These are phyloP conservation scores for Rhodamnia rubescens DNA, from an alignment of 345 rosid genomes.

Conservation along the genomic window DNA sequence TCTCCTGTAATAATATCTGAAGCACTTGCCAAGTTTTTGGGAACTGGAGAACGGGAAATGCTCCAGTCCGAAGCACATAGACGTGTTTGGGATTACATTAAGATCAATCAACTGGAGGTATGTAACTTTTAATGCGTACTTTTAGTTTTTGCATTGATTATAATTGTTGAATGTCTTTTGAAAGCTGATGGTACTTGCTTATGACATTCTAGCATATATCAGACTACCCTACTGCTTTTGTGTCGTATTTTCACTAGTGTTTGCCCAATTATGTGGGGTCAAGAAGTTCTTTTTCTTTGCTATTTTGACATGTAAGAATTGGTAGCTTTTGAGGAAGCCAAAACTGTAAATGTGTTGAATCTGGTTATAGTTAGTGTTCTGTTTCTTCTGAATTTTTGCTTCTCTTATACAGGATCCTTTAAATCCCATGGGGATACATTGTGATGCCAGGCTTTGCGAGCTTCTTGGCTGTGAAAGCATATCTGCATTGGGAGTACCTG, in stretches of 20 bases:
- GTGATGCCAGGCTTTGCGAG: constrained; percentile 65
- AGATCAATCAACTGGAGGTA: constrained; percentile 70
- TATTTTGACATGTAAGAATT: not conserved
- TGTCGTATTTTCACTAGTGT: not conserved
- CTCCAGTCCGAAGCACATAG: constrained; percentile 36
- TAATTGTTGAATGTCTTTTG: not conserved
- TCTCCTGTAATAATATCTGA: constrained; percentile 53
- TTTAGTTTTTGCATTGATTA: not conserved
- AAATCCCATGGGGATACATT: constrained; percentile 69
- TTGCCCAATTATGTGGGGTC: not conserved
- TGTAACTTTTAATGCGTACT: not conserved
- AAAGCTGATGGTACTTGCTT: not conserved
- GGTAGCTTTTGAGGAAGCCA: not conserved
- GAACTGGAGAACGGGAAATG: constrained; percentile 57
- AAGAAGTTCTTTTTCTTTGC: not conserved
- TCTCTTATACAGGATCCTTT: constrained; percentile 44
- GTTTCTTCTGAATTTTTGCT: not conserved
- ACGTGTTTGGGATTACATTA: constrained; percentile 76
- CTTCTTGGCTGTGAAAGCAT: constrained; percentile 90
- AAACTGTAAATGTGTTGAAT: not conserved
- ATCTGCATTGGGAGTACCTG: constrained; percentile 66
- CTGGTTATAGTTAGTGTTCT: not conserved
- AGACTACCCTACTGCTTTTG: not conserved
- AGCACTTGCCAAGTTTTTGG: constrained; percentile 72
- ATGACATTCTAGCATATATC: not conserved